A percentile compares a stretch with the other conserved stretches of the same genome.
Conservation (phyloP, 2,329 filamentous ascomycete genomes). For the Dryadomyces sulphureus region DNA sequence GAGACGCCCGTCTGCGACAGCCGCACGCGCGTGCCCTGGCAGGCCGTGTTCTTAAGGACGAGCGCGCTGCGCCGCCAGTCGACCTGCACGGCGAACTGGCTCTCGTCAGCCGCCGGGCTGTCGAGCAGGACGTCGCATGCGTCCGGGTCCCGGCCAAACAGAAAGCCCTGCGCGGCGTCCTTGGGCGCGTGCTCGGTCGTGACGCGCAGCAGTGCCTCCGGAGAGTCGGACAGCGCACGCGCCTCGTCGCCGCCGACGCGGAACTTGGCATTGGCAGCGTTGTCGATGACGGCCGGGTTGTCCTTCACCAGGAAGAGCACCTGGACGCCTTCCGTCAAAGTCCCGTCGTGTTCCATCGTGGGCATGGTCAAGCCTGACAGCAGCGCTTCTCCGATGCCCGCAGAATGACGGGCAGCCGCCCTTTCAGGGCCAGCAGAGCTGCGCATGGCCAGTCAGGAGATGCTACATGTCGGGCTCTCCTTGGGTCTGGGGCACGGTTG, state of each 20-base stretch:
- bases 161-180: conserved; percentile 1
- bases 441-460: not conserved
- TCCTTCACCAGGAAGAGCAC: not conserved
- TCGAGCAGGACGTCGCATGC: conserved; percentile 4
- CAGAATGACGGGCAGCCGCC: too few species aligned
- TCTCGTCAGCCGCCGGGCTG: not conserved
- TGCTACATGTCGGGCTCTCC: not conserved
- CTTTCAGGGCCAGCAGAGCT: not conserved
- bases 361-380: too few species aligned
- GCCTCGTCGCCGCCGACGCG: not conserved
- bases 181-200: conserved; percentile 1
- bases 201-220: not conserved
- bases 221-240: too few species aligned
- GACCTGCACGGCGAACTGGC: not conserved
- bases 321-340: not conserved
- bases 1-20: not conserved
- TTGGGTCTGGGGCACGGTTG: not conserved
- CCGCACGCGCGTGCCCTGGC: not conserved
- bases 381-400: too few species aligned
- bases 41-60: not conserved
- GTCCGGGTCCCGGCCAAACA: conserved; percentile 1
- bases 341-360: too few species aligned
- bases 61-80: not conserved
- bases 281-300: not conserved
- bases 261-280: not conserved